A percentile compares a stretch with the other conserved stretches of the same genome.
Evolutionary conservation across 2,329 filamentous ascomycete species (phyloP).

Genomic region (Calonectria hongkongensis): DNA sequence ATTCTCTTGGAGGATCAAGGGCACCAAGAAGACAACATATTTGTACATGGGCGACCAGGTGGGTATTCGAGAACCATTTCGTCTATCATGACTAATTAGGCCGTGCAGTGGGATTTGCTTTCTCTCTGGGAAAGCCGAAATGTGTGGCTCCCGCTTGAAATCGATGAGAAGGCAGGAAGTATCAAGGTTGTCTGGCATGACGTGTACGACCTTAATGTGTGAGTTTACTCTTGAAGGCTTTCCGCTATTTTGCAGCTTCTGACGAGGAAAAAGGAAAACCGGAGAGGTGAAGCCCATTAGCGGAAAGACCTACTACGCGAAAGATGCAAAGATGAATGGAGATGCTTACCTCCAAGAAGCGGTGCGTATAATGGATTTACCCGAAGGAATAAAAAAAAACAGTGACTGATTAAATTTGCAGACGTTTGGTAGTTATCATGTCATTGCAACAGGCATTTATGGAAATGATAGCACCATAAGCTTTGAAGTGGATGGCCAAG

Average conservation of each 20-base stretch:
- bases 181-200: constrained; percentile 71
- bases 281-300: constrained; percentile 67
- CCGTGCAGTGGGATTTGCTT: constrained; percentile 66
- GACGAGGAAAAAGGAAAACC: constrained; percentile 60
- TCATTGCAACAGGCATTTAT: constrained; percentile 70
- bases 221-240: constrained; percentile 50
- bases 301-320: constrained; percentile 68
- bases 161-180: constrained; percentile 70
- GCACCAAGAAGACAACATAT: constrained; percentile 67
- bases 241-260: background rate
- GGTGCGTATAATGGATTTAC: constrained; percentile 35
- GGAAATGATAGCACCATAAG: constrained; percentile 72
- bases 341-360: constrained; percentile 71
- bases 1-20: constrained; percentile 67
- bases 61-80: background rate
- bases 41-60: constrained; percentile 68
- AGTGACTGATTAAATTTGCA: constrained; percentile 28
- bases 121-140: constrained; percentile 74
- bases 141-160: constrained; percentile 72
- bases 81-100: background rate
- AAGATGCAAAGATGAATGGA: constrained; percentile 65
- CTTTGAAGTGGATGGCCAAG: constrained; percentile 68
- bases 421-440: constrained; percentile 66
- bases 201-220: constrained; percentile 71
- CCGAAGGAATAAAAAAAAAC: fast-evolving